A percentile compares a stretch with the other conserved stretches of the same genome.
These are phyloP conservation scores for Stephanodiscus triporus DNA, from an alignment of 108 stramenopile genomes.

Conservation along the genomic window DNA sequence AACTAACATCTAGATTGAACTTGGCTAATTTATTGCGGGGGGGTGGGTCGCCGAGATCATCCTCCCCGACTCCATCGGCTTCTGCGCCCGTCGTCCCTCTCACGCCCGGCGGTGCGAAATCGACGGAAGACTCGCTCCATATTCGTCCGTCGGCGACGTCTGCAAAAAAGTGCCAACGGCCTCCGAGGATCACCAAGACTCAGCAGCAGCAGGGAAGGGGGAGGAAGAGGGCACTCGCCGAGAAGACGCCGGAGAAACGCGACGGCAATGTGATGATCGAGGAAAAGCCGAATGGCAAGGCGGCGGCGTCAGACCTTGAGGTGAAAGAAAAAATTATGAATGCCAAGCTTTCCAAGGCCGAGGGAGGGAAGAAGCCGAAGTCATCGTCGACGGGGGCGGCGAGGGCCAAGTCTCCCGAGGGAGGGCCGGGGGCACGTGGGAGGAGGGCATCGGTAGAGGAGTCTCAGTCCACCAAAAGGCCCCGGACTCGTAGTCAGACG, in stretches of 20 bases:
- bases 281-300: constrained; percentile 4
- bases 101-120: not conserved
- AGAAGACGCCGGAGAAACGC: constrained; percentile 14
- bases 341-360: constrained; percentile 44
- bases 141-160: not conserved
- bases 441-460: constrained; percentile 30
- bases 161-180: constrained; percentile 11
- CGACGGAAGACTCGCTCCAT: constrained; percentile 1
- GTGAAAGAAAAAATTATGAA: constrained; percentile 39
- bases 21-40: constrained; percentile 19
- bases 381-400: constrained; percentile 5
- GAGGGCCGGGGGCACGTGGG: constrained; percentile 13
- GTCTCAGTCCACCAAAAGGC: constrained; percentile 12
- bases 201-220: constrained; percentile 7
- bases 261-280: constrained; percentile 12
- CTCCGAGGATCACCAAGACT: not conserved
- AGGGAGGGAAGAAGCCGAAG: constrained; percentile 20
- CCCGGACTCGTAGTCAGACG: constrained; percentile 14
- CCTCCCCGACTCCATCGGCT: constrained; percentile 12
- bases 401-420: constrained; percentile 28
- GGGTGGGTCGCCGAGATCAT: constrained; percentile 24
- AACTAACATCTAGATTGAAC: constrained; percentile 51
- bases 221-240: constrained; percentile 32
- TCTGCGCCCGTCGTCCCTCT: constrained; percentile 10
- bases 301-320: constrained; percentile 5